phyloP scores from a whole-genome alignment of 371 early-diverging fungal genomes.

The Apophysomyces elegans region DNA sequence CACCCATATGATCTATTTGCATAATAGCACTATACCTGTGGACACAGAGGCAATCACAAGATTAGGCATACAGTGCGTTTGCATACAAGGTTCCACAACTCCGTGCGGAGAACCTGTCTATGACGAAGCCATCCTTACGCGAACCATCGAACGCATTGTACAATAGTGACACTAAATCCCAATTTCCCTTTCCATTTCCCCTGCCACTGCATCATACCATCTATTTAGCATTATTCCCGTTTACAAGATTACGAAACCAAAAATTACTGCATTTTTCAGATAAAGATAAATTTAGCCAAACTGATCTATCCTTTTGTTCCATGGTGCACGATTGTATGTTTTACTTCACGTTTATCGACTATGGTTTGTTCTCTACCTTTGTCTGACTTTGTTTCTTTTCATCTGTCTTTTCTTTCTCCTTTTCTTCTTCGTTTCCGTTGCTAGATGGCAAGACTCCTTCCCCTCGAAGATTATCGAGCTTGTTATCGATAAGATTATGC shows the following conservation, averaged over 20 bases:
- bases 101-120: constrained; percentile 30
- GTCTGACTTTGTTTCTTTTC: constrained; percentile 20
- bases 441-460: constrained; percentile 36
- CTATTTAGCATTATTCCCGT: constrained; percentile 8
- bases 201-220: background rate
- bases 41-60: constrained; percentile 56
- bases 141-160: constrained; percentile 22
- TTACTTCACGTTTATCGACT: background rate
- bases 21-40: constrained; percentile 53
- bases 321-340: background rate
- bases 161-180: constrained; percentile 1
- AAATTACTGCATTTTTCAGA: background rate
- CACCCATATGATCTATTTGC: constrained; percentile 63
- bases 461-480: constrained; percentile 68
- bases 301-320: background rate
- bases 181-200: background rate
- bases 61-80: constrained; percentile 59
- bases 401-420: constrained; percentile 40
- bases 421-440: constrained; percentile 42
- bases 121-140: constrained; percentile 21
- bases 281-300: background rate
- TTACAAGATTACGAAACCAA: background rate
- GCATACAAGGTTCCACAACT: constrained; percentile 13
- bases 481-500: constrained; percentile 95
- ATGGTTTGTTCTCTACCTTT: constrained; percentile 9